A percentile compares a stretch with the other conserved stretches of the same genome.
These are phyloP conservation scores for Xylaria intraflava DNA, from an alignment of 495 filamentous ascomycete genomes.

Conservation along the genomic window DNA sequence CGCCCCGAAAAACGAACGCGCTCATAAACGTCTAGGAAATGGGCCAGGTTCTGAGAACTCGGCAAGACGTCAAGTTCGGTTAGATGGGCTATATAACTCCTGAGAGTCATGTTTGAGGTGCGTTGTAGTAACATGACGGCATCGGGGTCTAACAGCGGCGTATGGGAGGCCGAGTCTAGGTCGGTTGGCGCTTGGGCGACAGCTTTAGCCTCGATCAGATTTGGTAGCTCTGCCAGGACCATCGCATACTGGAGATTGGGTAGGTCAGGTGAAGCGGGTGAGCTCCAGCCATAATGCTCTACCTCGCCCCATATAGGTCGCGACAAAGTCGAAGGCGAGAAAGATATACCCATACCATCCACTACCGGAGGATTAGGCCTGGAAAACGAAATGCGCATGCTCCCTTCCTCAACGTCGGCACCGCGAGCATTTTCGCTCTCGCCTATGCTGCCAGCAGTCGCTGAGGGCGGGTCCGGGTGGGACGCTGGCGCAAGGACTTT, in stretches of 20 bases:
- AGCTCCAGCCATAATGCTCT: constrained; percentile 83
- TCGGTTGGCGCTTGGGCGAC: constrained; percentile 72
- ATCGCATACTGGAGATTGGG: constrained; percentile 72
- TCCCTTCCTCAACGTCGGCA: background rate
- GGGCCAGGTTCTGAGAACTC: constrained; percentile 44
- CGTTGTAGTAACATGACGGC: constrained; percentile 67
- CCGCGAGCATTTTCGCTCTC: background rate
- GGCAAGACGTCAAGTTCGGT: constrained; percentile 57
- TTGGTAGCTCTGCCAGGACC: constrained; percentile 81
- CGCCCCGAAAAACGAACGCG: constrained; percentile 67
- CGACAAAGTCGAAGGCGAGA: constrained; percentile 26
- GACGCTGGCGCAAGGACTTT: constrained; percentile 36
- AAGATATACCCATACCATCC: constrained; percentile 22
- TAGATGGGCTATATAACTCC: constrained; percentile 74
- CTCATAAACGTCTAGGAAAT: constrained; percentile 76
- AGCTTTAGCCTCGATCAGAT: constrained; percentile 89
- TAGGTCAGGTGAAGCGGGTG: constrained; percentile 64
- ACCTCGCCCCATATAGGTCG: constrained; percentile 64
- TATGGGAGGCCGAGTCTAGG: constrained; percentile 33
- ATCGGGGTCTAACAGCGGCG: constrained; percentile 44
- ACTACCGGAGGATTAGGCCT: constrained; percentile 22
- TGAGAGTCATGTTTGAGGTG: constrained; percentile 64
- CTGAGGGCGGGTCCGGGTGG: background rate
- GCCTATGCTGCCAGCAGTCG: constrained; percentile 3
- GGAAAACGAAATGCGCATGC: constrained; percentile 18